phyloP scores from a whole-genome alignment of 2,329 filamentous ascomycete genomes.

The Aspergillus texensis region DNA sequence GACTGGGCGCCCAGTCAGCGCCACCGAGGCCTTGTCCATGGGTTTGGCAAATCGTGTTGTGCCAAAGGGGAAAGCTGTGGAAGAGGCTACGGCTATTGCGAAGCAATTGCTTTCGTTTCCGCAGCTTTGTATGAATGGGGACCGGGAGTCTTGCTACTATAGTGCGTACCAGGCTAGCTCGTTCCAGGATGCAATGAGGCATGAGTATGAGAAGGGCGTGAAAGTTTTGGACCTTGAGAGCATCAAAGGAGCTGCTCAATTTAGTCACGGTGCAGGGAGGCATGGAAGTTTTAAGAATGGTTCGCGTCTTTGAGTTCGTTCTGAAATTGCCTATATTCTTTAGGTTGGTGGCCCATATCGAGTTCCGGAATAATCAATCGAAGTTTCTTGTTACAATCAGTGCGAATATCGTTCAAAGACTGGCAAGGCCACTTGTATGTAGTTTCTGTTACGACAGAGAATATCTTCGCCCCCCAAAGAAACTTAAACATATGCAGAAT shows the following conservation, averaged over 20 bases:
- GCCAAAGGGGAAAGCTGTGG: constrained; percentile 52
- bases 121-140: constrained; percentile 55
- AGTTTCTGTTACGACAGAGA: not conserved
- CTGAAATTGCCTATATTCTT: not conserved
- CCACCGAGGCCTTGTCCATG: constrained; percentile 54
- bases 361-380: not conserved
- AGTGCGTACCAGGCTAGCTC: constrained; percentile 51
- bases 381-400: not conserved
- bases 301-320: not conserved
- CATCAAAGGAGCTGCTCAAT: constrained; percentile 44
- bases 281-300: constrained; percentile 54
- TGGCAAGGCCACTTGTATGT: not conserved
- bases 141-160: constrained; percentile 54
- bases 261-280: constrained; percentile 44
- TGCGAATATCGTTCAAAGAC: not conserved
- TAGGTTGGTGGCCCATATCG: not conserved
- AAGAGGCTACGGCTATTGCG: constrained; percentile 54
- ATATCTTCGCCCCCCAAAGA: not conserved
- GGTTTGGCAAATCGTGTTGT: constrained; percentile 59
- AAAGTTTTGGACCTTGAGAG: constrained; percentile 49
- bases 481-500: not conserved
- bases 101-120: constrained; percentile 53
- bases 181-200: constrained; percentile 54
- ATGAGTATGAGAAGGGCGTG: constrained; percentile 51
- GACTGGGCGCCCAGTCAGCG: constrained; percentile 54